A percentile compares a stretch with the other conserved stretches of the same genome.
Conservation (phyloP, 306 rosid species). For the Acacia acuminata region DNA sequence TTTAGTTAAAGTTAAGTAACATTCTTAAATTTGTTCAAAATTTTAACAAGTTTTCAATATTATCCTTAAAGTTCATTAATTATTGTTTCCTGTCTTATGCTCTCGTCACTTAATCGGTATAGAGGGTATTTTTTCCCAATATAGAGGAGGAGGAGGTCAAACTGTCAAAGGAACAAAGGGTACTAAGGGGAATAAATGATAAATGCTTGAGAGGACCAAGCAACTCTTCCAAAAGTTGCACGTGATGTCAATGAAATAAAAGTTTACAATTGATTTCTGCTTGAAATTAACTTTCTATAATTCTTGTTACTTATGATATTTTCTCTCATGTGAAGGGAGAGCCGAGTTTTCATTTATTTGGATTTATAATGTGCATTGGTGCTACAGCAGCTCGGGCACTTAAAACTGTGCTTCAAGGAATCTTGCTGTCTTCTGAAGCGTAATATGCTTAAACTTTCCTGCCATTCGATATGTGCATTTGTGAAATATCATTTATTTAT, state of each 20-base stretch:
- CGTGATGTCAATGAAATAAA: neutral
- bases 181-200: neutral
- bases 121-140: too few relatives aligned
- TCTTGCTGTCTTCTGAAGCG: conserved; percentile 55
- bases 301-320: conserved; percentile 5
- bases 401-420: conserved; percentile 57
- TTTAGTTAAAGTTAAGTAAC: neutral
- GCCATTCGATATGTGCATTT: conserved; percentile 16
- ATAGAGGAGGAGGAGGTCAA: too few relatives aligned
- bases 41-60: neutral
- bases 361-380: conserved; percentile 51
- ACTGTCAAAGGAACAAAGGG: neutral
- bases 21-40: neutral
- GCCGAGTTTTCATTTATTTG: conserved; percentile 59
- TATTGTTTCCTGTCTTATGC: neutral
- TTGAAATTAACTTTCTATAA: neutral
- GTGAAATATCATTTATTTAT: conserved; percentile 5
- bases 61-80: neutral
- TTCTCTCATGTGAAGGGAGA: conserved; percentile 47
- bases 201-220: neutral
- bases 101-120: neutral
- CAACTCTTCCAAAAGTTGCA: neutral
- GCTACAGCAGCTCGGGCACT: conserved; percentile 60
- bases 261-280: conserved; percentile 16
- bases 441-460: conserved; percentile 35